These are phyloP conservation scores for Juglanconis sp. DNA, from an alignment of 2,329 filamentous ascomycete genomes.

Conservation along the genomic window DNA sequence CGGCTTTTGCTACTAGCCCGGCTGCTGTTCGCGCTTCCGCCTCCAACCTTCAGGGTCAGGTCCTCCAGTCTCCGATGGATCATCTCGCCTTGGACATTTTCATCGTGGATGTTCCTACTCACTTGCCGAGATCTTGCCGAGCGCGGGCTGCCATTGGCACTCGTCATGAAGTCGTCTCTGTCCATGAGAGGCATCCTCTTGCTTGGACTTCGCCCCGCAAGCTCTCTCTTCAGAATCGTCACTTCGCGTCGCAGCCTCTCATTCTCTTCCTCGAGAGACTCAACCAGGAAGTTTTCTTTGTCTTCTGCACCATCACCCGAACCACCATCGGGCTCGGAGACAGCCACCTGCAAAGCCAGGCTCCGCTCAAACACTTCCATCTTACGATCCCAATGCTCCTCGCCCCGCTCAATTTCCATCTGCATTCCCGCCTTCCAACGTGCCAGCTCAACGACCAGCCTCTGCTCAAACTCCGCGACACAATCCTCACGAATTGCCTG, in stretches of 20 bases:
- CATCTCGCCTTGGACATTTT: constrained; percentile 25
- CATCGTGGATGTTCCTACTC: constrained; percentile 5
- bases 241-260: constrained; percentile 65
- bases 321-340: constrained; percentile 39
- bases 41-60: constrained; percentile 42
- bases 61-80: constrained; percentile 48
- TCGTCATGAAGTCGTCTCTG: constrained; percentile 42
- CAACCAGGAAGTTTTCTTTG: constrained; percentile 61
- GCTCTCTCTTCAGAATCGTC: constrained; percentile 61
- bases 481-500: constrained; percentile 86
- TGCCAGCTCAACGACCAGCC: constrained; percentile 69
- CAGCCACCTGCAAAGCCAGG: constrained; percentile 43
- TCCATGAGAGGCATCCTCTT: constrained; percentile 56
- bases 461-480: constrained; percentile 78
- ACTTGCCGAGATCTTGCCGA: neutral
- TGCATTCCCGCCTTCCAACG: constrained; percentile 80
- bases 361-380: constrained; percentile 57
- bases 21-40: constrained; percentile 22
- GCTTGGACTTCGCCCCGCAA: constrained; percentile 60
- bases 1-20: constrained; percentile 15
- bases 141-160: constrained; percentile 9
- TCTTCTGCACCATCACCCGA: constrained; percentile 47
- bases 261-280: constrained; percentile 69
- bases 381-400: constrained; percentile 86
- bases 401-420: constrained; percentile 73